phyloP scores from a whole-genome alignment of 139 green algal species.

The Chlorella sp. region DNA sequence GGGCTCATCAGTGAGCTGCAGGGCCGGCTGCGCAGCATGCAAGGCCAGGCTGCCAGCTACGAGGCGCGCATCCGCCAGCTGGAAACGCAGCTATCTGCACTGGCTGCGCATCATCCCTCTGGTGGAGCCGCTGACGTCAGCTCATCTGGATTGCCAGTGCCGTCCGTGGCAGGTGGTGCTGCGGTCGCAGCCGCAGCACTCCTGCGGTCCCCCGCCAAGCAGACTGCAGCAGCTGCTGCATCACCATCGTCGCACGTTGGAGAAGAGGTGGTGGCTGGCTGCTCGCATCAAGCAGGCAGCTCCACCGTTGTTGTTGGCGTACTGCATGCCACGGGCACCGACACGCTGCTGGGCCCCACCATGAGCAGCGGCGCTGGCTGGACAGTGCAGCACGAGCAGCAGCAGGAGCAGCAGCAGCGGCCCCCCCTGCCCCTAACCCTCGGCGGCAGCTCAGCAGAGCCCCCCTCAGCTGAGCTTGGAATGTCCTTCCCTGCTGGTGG shows the following conservation, averaged over 20 bases:
- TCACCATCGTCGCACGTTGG: not conserved
- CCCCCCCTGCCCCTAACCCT: not conserved
- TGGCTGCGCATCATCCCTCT: conserved; percentile 11
- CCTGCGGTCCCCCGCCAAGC: not conserved
- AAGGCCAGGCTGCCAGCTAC: conserved; percentile 24
- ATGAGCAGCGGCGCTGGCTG: not conserved
- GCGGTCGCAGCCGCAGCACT: not conserved
- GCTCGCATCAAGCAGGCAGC: not conserved
- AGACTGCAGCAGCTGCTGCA: not conserved
- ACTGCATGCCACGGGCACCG: not conserved
- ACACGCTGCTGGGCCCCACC: not conserved
- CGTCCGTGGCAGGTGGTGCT: too few species aligned
- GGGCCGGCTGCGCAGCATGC: conserved; percentile 4
- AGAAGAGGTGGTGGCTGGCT: not conserved
- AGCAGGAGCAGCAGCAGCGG: too few species aligned
- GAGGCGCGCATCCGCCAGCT: conserved; percentile 36
- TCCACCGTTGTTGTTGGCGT: too few species aligned
- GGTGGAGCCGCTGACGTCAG: not conserved
- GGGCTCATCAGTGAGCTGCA: conserved; percentile 41
- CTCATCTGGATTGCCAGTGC: not conserved
- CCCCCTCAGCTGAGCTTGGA: too few species aligned
- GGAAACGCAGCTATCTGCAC: conserved; percentile 22
- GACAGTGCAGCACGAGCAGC: not conserved
- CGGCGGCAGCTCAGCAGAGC: not conserved
- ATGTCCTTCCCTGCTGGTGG: too few species aligned